phyloP scores from a whole-genome alignment of 176 grass and related monocot genomes.

The Cocos nucifera region DNA sequence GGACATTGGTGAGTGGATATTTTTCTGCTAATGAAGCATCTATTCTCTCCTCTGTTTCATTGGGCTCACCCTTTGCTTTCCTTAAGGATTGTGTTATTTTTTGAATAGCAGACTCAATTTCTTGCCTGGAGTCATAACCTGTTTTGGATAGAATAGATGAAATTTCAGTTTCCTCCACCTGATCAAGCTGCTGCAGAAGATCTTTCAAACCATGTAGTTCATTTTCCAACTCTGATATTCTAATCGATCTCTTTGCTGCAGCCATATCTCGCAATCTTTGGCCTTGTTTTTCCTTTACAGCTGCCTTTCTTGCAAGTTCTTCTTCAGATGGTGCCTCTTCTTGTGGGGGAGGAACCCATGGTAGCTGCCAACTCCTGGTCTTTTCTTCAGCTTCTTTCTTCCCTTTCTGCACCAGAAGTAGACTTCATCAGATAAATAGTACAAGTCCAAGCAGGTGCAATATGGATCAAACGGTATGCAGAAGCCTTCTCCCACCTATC shows the following conservation, averaged over 20 bases:
- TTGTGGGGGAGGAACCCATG: slow-evolving; percentile 82
- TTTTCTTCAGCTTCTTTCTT: slow-evolving; percentile 88
- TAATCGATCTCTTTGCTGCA: slow-evolving; percentile 70
- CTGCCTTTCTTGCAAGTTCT: slow-evolving; percentile 91
- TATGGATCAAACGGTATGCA: too few species aligned
- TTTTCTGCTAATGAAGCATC: slow-evolving; percentile 58
- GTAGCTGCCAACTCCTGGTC: slow-evolving; percentile 91
- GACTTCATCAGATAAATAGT: neutral
- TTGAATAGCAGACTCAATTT: slow-evolving; percentile 59
- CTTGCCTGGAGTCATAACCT: slow-evolving; percentile 71
- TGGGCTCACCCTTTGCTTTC: slow-evolving; percentile 87
- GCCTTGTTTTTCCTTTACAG: slow-evolving; percentile 84
- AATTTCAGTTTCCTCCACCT: slow-evolving; percentile 53
- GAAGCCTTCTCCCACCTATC: too few species aligned
- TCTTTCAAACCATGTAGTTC: slow-evolving; percentile 57
- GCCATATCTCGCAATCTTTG: slow-evolving; percentile 88
- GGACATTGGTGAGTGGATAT: slow-evolving; percentile 73
- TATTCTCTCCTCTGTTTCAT: slow-evolving; percentile 47
- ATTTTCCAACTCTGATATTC: slow-evolving; percentile 65
- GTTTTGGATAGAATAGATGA: slow-evolving; percentile 45
- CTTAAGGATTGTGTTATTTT: slow-evolving; percentile 67
- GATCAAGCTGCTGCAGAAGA: slow-evolving; percentile 65
- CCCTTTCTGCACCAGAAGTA: slow-evolving; percentile 51
- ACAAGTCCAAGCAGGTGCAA: too few species aligned
- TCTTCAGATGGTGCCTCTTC: slow-evolving; percentile 86